Conservation (phyloP, 768 basidiomycete species). For the Boletus reticulatus region DNA sequence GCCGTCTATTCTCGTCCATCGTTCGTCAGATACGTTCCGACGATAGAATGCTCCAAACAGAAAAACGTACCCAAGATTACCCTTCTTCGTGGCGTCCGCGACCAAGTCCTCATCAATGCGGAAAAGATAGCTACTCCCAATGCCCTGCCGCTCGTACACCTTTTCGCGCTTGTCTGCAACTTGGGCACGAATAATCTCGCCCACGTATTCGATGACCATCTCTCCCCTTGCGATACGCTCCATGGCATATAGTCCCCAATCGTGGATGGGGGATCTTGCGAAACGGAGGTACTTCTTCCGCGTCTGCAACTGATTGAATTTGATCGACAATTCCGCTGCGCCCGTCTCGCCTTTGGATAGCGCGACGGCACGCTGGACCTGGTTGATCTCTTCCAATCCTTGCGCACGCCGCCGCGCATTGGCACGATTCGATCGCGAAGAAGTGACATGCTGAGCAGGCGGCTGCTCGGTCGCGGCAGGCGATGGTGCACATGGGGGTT, state of each 20-base stretch:
- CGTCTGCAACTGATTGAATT: slow-evolving; percentile 98
- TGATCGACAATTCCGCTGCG: slow-evolving; percentile 74
- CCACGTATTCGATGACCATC: slow-evolving; percentile 99
- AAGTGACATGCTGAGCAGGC: slow-evolving; percentile 56
- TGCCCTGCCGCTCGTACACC: slow-evolving; percentile 94
- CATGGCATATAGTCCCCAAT: slow-evolving; percentile 98
- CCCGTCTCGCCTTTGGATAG: slow-evolving; percentile 73
- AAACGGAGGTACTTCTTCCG: slow-evolving; percentile 98
- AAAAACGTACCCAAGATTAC: slow-evolving; percentile 84
- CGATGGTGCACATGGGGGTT: slow-evolving; percentile 25
- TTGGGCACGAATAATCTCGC: slow-evolving; percentile 92
- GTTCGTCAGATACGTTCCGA: slow-evolving; percentile 10
- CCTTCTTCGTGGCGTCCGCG: slow-evolving; percentile 99
- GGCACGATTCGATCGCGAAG: slow-evolving; percentile 88
- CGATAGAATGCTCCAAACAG: neutral
- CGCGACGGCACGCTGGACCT: slow-evolving; percentile 78
- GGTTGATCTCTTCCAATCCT: slow-evolving; percentile 93
- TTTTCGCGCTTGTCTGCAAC: slow-evolving; percentile 98
- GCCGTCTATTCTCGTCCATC: slow-evolving; percentile 52
- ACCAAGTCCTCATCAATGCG: slow-evolving; percentile 97
- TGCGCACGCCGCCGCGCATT: slow-evolving; percentile 89
- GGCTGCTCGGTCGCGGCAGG: slow-evolving; percentile 40
- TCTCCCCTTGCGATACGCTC: slow-evolving; percentile 91
- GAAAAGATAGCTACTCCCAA: slow-evolving; percentile 97
- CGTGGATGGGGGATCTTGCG: slow-evolving; percentile 92